Evolutionary conservation across 1,284 basidiomycete genomes (phyloP).

Genomic region (Phaffia rhodozyma): DNA sequence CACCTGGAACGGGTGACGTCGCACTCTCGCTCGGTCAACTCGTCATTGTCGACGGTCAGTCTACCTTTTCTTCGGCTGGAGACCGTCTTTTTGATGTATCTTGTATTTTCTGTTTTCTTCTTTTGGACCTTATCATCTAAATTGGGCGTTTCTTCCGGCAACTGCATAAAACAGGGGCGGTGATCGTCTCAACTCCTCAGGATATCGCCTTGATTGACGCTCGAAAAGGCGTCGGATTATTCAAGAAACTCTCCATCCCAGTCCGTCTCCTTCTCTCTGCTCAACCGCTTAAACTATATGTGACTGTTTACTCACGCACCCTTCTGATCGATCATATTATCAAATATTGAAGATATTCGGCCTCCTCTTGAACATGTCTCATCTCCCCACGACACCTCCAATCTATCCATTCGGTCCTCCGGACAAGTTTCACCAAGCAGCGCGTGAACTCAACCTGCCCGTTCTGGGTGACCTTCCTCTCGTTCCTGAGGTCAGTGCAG

Average conservation of each 20-base stretch:
- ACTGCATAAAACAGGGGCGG: constrained; percentile 47
- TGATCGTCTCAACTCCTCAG: constrained; percentile 92
- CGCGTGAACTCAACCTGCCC: constrained; percentile 48
- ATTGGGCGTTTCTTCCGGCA: neutral
- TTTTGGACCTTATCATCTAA: too few relatives aligned
- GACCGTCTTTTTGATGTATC: neutral
- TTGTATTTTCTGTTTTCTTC: neutral
- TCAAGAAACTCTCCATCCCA: constrained; percentile 77
- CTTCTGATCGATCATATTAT: neutral
- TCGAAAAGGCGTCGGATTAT: constrained; percentile 85
- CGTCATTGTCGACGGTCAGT: constrained; percentile 65
- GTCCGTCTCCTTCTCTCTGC: constrained; percentile 39
- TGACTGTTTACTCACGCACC: neutral
- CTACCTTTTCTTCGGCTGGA: neutral
- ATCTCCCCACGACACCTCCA: constrained; percentile 61
- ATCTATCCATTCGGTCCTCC: constrained; percentile 73
- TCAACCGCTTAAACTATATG: neutral
- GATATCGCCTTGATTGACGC: constrained; percentile 88
- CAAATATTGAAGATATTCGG: constrained; percentile 59
- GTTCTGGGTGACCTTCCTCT: constrained; percentile 79
- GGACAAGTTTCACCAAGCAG: constrained; percentile 52
- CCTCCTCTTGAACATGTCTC: constrained; percentile 78
- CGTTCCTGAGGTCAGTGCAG: constrained; percentile 58
- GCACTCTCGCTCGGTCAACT: constrained; percentile 86
- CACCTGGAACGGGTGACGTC: constrained; percentile 94